Evolutionary conservation across 2,329 filamentous ascomycete genomes (phyloP).

Genomic region (Nothophoma quercina): DNA sequence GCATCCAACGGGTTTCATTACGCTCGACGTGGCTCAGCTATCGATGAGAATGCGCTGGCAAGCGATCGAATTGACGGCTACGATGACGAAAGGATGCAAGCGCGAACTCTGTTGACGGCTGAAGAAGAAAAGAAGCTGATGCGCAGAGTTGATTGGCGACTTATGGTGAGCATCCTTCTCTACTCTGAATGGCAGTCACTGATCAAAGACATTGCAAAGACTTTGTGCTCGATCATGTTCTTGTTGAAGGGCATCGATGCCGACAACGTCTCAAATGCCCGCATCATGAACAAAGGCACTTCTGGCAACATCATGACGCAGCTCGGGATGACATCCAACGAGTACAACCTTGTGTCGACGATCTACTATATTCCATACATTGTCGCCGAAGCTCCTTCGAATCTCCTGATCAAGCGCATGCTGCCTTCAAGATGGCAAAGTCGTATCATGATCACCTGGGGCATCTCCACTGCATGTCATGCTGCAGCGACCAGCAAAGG

Average conservation of each 20-base stretch:
- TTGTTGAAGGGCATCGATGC: constrained; percentile 34
- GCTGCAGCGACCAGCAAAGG: constrained; percentile 54
- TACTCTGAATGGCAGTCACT: no score
- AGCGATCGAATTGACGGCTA: constrained; percentile 18
- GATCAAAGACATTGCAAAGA: no score
- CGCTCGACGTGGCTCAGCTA: constrained; percentile 20
- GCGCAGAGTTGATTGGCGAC: constrained; percentile 26
- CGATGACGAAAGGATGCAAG: constrained; percentile 21
- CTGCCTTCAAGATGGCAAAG: constrained; percentile 48
- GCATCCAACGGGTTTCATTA: constrained; percentile 16
- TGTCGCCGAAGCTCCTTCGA: constrained; percentile 40
- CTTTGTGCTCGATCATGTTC: constrained; percentile 30
- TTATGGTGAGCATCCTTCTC: constrained; percentile 11
- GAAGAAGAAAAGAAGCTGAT: constrained; percentile 56
- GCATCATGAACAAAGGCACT: constrained; percentile 29
- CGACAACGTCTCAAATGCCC: constrained; percentile 30
- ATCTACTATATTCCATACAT: constrained; percentile 46
- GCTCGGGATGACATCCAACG: constrained; percentile 29
- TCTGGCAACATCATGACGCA: constrained; percentile 29
- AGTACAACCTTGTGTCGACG: constrained; percentile 41
- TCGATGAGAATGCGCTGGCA: background rate
- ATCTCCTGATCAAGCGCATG: constrained; percentile 49
- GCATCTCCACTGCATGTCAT: constrained; percentile 36
- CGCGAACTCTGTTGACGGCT: constrained; percentile 26
- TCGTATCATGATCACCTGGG: constrained; percentile 36